Base-by-base conservation (phyloP, 768 basidiomycete species). In the Epithele typhae region DNA sequence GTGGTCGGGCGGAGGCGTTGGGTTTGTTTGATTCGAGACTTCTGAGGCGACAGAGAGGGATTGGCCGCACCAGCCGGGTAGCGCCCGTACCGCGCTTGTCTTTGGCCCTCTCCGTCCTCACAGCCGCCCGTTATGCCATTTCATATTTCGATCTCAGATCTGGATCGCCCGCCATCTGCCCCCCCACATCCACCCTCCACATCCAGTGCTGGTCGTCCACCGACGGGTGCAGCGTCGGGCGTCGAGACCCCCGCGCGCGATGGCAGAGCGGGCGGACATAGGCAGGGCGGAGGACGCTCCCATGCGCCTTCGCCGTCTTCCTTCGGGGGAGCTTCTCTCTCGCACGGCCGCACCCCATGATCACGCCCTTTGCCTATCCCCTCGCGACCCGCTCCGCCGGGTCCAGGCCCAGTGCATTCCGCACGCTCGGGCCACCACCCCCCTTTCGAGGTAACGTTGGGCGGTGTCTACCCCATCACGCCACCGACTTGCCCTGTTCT, bases 391-490 rank as follows among this genome's bases (percentile, higher is more conserved):
- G 37, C 40, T 43, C 27, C 22, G 10, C 37, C 27, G 50, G 50
- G 36, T n/a, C 21, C 18, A 22, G 39, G 46, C 19, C 51, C 23
- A 52, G 51, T 21, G 46, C 43, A 12, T 4, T 22, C 51, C 51
- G 33, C n/a, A 6, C 11, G 12, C 2, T 34, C 38, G 46, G 51
- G 37, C 46, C 45, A 47, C 45, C 42, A 48, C 45, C 18, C 46
- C 39, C 42, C 42, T 47, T 52, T 48, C 33, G 46, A 39, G 25
- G 43, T 52, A 52, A 43, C 46, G 38, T 38, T 46, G 42, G 51
- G 51, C 51, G 39, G 51, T 52, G 45, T 52, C 37, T 39, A 37
- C 37, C 40, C 51, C 51, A 52, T 52, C 51, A 52, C 51, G 51
- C 51, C 51, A 52, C 51, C 42, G 42, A 35, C 46, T 37, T 52